phyloP scores from a whole-genome alignment of 2,329 filamentous ascomycete species.

The Davidsoniella eucalypti region DNA sequence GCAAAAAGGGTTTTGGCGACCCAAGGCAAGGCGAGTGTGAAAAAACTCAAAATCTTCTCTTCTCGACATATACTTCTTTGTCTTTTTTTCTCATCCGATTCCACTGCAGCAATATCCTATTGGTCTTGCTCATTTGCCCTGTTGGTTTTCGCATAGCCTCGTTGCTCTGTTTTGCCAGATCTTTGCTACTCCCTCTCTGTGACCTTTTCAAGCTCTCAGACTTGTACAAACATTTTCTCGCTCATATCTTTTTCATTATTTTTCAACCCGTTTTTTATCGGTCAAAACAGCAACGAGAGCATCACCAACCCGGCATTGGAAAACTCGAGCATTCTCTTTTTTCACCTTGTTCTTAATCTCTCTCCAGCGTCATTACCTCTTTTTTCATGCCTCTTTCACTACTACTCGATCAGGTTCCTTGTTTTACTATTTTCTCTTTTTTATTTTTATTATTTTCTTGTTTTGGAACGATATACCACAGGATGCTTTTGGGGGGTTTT shows the following conservation, averaged over 20 bases:
- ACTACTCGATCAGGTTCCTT: neutral
- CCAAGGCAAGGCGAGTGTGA: neutral
- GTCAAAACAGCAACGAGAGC: neutral
- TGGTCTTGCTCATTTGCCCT: neutral
- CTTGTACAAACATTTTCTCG: neutral
- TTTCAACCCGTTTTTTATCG: neutral
- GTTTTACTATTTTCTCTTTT: neutral
- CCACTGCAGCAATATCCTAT: neutral
- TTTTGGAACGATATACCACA: constrained; percentile 7
- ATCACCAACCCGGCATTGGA: neutral
- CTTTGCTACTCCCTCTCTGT: neutral
- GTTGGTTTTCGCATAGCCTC: neutral
- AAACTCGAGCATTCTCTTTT: neutral
- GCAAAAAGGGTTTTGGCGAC: neutral
- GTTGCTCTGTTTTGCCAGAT: neutral
- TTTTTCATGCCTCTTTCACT: constrained; percentile 2
- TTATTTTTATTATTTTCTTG: constrained; percentile 6
- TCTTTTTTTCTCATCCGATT: too few species aligned
- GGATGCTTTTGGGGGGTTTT: constrained; percentile 4
- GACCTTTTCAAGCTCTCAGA: neutral
- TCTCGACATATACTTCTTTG: too few species aligned
- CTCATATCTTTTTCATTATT: neutral
- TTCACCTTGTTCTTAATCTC: neutral
- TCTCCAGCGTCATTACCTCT: constrained; percentile 1
- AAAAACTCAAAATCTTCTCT: neutral